Evolutionary conservation across 305 asterid genomes (phyloP).

Genomic region (Striga hermonthica): DNA sequence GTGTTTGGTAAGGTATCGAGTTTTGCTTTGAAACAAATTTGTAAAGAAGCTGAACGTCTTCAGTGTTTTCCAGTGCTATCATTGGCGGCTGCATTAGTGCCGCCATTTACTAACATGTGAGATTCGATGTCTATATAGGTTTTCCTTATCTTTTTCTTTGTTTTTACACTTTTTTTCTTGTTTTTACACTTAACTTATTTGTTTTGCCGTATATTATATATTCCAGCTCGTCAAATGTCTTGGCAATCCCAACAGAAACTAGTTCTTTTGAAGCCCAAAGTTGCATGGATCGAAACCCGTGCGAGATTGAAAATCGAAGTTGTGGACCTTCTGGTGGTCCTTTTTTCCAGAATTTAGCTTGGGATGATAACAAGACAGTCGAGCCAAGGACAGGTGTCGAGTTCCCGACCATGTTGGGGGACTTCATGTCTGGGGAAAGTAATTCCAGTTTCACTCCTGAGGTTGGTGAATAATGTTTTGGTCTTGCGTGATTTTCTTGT

Average conservation of each 20-base stretch:
- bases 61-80: slow-evolving; percentile 61
- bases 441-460: slow-evolving; percentile 60
- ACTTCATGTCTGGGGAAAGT: slow-evolving; percentile 45
- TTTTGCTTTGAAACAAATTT: slow-evolving; percentile 52
- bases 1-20: slow-evolving; percentile 54
- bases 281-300: slow-evolving; percentile 47
- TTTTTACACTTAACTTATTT: slow-evolving; percentile 15
- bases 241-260: slow-evolving; percentile 53
- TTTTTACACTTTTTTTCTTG: slow-evolving; percentile 13
- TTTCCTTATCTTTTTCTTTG: neutral
- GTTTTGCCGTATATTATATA: slow-evolving; percentile 24
- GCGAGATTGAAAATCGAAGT: slow-evolving; percentile 64
- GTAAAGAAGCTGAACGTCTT: slow-evolving; percentile 55
- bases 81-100: slow-evolving; percentile 70
- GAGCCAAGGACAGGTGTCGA: slow-evolving; percentile 90
- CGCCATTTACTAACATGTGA: slow-evolving; percentile 75
- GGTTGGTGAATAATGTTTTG: slow-evolving; percentile 42
- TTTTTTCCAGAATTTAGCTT: slow-evolving; percentile 48
- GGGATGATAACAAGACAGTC: slow-evolving; percentile 51
- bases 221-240: slow-evolving; percentile 53
- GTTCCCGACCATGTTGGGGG: slow-evolving; percentile 80
- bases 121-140: slow-evolving; percentile 34
- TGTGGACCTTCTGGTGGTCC: slow-evolving; percentile 49
- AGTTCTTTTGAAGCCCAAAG: slow-evolving; percentile 49
- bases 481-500: neutral